Evolutionary conservation across 2,329 filamentous ascomycete species (phyloP).

Genomic region (Setomelanomma holmii): DNA sequence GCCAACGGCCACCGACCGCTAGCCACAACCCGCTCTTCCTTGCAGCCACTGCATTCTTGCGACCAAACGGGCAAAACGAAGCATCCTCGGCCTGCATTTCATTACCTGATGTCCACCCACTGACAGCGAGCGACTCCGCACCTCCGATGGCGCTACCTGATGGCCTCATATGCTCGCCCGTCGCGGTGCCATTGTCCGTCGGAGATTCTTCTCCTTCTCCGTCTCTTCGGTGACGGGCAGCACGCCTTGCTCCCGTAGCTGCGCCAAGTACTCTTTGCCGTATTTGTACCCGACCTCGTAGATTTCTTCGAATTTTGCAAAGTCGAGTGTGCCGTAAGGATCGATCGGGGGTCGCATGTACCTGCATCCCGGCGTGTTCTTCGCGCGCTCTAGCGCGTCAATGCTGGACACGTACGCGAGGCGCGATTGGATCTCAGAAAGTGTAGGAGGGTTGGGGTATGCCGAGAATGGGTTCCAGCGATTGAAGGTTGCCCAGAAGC

Average conservation of each 20-base stretch:
- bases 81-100: constrained; percentile 11
- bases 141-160: constrained; percentile 1
- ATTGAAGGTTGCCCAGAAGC: constrained; percentile 93
- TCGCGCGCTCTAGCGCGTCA: constrained; percentile 91
- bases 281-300: constrained; percentile 88
- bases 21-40: constrained; percentile 15
- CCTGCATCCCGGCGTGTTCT: constrained; percentile 86
- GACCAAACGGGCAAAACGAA: constrained; percentile 25
- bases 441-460: constrained; percentile 88
- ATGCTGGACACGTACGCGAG: constrained; percentile 95
- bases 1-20: constrained; percentile 15
- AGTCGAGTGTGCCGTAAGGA: constrained; percentile 90
- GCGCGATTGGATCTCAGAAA: constrained; percentile 94
- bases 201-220: constrained; percentile 58
- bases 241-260: constrained; percentile 78
- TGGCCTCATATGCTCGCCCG: constrained; percentile 52
- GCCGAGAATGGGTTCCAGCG: constrained; percentile 95
- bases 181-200: constrained; percentile 60
- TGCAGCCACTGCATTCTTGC: constrained; percentile 19
- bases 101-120: constrained; percentile 25
- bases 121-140: constrained; percentile 14
- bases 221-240: constrained; percentile 65
- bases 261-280: constrained; percentile 79
- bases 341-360: constrained; percentile 98
- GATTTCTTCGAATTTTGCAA: constrained; percentile 97